Conservation (phyloP, 768 basidiomycete species). For the Boletus rubroflammeus region DNA sequence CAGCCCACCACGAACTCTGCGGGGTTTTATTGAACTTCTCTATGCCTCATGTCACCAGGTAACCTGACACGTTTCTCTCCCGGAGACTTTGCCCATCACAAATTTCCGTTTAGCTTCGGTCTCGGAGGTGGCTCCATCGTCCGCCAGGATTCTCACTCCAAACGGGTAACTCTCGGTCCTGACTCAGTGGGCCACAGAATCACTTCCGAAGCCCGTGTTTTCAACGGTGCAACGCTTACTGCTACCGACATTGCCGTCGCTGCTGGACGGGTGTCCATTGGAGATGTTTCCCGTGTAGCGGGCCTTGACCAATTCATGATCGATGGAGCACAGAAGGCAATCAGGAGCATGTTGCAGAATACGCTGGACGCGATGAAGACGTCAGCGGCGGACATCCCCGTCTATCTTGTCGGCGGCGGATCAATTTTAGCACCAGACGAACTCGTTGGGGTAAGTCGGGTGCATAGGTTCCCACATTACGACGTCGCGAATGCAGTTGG, state of each 20-base stretch:
- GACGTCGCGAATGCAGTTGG: conserved; percentile 64
- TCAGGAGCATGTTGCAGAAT: conserved; percentile 43
- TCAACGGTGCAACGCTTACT: conserved; percentile 56
- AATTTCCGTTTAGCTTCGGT: conserved; percentile 41
- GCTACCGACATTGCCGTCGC: conserved; percentile 59
- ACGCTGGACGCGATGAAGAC: conserved; percentile 66
- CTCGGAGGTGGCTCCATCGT: conserved; percentile 63
- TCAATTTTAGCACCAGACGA: conserved; percentile 52
- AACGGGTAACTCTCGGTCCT: conserved; percentile 53
- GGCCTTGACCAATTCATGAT: conserved; percentile 26
- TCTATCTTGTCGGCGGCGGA: conserved; percentile 65
- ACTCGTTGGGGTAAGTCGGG: conserved; percentile 49
- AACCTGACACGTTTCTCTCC: conserved; percentile 2
- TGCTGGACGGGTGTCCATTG: conserved; percentile 30
- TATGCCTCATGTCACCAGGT: conserved; percentile 51
- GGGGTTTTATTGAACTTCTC: conserved; percentile 61
- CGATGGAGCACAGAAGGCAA: conserved; percentile 36
- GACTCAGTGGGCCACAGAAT: conserved; percentile 61
- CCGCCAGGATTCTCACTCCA: conserved; percentile 29
- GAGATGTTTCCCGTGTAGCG: conserved; percentile 22
- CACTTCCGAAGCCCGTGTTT: conserved; percentile 46
- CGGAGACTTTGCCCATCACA: not conserved
- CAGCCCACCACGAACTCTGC: conserved; percentile 57
- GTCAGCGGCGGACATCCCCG: conserved; percentile 49
- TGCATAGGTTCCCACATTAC: conserved; percentile 47